phyloP scores from a whole-genome alignment of 768 basidiomycete genomes.

The Lactifluus volemus region DNA sequence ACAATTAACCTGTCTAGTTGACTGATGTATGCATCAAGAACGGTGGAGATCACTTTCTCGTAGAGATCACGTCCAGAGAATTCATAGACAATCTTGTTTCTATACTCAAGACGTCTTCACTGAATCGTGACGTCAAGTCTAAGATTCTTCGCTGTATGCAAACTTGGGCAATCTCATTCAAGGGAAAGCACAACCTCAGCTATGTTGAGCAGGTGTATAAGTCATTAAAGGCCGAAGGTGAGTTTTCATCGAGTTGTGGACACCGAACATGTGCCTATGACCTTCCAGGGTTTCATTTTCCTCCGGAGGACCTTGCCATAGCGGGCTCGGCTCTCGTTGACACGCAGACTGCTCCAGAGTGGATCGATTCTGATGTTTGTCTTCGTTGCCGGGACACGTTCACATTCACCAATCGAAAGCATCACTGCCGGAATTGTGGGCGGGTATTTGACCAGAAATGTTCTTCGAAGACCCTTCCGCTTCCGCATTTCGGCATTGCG shows the following conservation, averaged over 20 bases:
- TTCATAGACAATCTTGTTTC: constrained; percentile 92
- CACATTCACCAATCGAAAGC: constrained; percentile 92
- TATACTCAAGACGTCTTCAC: constrained; percentile 65
- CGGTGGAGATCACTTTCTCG: constrained; percentile 85
- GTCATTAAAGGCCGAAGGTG: constrained; percentile 67
- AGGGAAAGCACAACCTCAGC: constrained; percentile 61
- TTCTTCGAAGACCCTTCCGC: constrained; percentile 70
- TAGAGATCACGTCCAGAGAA: constrained; percentile 78
- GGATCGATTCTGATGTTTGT: constrained; percentile 95
- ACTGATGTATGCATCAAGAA: constrained; percentile 95
- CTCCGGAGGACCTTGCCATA: constrained; percentile 62
- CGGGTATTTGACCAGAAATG: constrained; percentile 94
- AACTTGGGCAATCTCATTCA: constrained; percentile 89
- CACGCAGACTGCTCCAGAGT: constrained; percentile 87
- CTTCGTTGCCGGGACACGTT: constrained; percentile 87
- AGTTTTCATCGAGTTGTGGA: constrained; percentile 16
- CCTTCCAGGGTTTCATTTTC: constrained; percentile 67
- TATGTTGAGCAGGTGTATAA: constrained; percentile 81
- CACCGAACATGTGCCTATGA: not conserved
- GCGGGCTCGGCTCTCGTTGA: constrained; percentile 82
- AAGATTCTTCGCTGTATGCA: constrained; percentile 75
- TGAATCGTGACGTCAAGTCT: constrained; percentile 78
- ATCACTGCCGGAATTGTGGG: constrained; percentile 97
- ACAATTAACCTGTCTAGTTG: constrained; percentile 39
- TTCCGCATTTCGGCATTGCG: constrained; percentile 90